Percentiles rank a stretch among this genome's conserved stretches.
Evolutionary conservation across 768 basidiomycete species (phyloP).

Genomic region (Psilocybe azurescens): DNA sequence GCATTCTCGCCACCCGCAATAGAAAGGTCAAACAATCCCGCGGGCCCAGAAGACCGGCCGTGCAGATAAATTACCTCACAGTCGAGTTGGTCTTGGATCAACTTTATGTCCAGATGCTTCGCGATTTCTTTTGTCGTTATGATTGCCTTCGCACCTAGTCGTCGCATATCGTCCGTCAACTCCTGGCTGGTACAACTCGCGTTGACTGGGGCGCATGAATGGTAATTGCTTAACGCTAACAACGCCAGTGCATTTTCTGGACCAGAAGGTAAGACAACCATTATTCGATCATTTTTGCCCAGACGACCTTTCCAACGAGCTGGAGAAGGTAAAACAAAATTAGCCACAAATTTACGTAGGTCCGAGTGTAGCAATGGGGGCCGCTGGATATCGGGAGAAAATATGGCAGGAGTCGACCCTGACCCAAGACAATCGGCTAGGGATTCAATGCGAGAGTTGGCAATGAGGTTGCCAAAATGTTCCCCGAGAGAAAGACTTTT

Average conservation of each 20-base stretch:
- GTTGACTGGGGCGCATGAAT: slow-evolving; percentile 54
- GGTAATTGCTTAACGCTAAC: slow-evolving; percentile 46
- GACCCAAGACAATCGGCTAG: slow-evolving; percentile 46
- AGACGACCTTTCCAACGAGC: slow-evolving; percentile 32
- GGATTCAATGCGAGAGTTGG: slow-evolving; percentile 34
- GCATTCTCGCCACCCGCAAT: slow-evolving; percentile 27
- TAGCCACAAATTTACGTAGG: slow-evolving; percentile 41
- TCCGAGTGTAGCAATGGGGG: slow-evolving; percentile 40
- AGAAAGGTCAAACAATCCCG: slow-evolving; percentile 46
- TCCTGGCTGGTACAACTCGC: slow-evolving; percentile 49
- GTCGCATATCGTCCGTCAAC: slow-evolving; percentile 44
- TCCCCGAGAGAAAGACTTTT: slow-evolving; percentile 42
- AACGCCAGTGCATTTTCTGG: slow-evolving; percentile 52
- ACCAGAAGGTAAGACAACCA: slow-evolving; percentile 49
- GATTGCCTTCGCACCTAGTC: slow-evolving; percentile 45
- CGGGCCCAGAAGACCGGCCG: slow-evolving; percentile 36
- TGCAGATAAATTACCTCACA: slow-evolving; percentile 46
- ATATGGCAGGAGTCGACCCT: slow-evolving; percentile 40
- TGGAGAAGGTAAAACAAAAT: slow-evolving; percentile 39
- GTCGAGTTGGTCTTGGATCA: slow-evolving; percentile 37
- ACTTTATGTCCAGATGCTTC: slow-evolving; percentile 40
- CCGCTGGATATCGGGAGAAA: slow-evolving; percentile 41
- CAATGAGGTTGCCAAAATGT: slow-evolving; percentile 36
- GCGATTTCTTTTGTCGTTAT: slow-evolving; percentile 45
- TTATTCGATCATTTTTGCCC: slow-evolving; percentile 50